Evolutionary conservation across 345 rosid genomes (phyloP).

Genomic region (Sisymbrium altissimum): DNA sequence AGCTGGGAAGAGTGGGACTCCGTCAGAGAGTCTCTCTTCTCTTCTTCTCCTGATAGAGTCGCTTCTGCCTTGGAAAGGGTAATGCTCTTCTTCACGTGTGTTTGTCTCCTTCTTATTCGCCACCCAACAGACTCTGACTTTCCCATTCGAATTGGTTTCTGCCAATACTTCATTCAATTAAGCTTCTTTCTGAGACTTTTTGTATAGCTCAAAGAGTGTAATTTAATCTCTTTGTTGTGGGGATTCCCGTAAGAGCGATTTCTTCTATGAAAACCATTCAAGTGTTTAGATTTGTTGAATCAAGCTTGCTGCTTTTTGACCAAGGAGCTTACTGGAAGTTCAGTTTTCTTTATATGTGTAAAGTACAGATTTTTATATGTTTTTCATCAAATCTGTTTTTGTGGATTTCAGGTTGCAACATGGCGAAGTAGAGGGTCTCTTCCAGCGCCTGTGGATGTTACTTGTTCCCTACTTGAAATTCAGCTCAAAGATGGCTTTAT

Average conservation of each 20-base stretch:
- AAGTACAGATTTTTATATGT: neutral
- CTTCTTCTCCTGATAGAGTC: constrained; percentile 50
- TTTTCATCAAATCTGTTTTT: neutral
- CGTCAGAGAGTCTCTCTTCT: constrained; percentile 77
- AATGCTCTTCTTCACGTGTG: constrained; percentile 1
- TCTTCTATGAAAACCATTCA: too few relatives aligned
- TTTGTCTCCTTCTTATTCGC: neutral
- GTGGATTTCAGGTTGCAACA: constrained; percentile 48
- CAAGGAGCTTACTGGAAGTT: neutral
- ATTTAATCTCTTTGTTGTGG: neutral
- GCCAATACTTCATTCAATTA: neutral
- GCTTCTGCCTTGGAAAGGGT: constrained; percentile 68
- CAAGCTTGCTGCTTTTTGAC: constrained; percentile 2
- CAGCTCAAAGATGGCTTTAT: constrained; percentile 76
- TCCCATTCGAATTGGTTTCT: neutral
- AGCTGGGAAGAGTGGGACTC: constrained; percentile 91
- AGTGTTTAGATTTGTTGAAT: too few relatives aligned
- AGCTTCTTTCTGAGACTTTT: neutral
- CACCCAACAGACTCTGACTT: too few relatives aligned
- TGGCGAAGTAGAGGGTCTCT: constrained; percentile 89
- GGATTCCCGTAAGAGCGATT: neutral
- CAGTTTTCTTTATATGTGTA: neutral
- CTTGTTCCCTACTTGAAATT: constrained; percentile 73
- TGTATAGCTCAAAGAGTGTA: too few relatives aligned
- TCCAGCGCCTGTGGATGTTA: constrained; percentile 77